phyloP scores from a whole-genome alignment of 257 asterid species.

The Striga asiatica region DNA sequence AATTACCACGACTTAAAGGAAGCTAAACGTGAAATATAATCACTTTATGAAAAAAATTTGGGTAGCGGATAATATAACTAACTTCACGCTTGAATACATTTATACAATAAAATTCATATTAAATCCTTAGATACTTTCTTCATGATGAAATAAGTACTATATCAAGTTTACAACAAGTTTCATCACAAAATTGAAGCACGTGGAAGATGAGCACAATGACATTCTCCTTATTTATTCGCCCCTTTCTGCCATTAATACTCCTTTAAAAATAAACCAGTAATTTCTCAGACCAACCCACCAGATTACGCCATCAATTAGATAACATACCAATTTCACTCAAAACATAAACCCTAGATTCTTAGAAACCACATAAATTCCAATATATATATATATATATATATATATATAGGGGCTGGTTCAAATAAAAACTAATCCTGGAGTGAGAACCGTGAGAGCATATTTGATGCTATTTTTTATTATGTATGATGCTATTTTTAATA shows the following conservation, averaged over 20 bases:
- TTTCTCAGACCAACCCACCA: not conserved
- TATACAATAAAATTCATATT: not conserved
- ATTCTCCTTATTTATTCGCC: no score
- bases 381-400: no score
- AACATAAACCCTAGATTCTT: conserved; percentile 43
- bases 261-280: not conserved
- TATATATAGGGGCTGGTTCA: no score
- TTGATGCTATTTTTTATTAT: no score
- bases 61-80: not conserved
- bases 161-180: not conserved
- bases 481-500: no score
- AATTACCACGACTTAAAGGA: no score
- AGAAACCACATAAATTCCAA: conserved; percentile 6
- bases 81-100: not conserved
- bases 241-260: not conserved
- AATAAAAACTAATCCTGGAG: no score
- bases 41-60: no score
- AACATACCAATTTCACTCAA: conserved; percentile 7
- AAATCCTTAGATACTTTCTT: not conserved
- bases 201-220: no score
- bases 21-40: no score
- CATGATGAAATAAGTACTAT: not conserved
- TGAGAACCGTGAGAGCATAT: no score
- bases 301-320: not conserved
- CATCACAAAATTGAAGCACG: not conserved